These are phyloP conservation scores for Backusella psychrophila DNA, from an alignment of 192 early-diverging fungal species.

Conservation along the genomic window DNA sequence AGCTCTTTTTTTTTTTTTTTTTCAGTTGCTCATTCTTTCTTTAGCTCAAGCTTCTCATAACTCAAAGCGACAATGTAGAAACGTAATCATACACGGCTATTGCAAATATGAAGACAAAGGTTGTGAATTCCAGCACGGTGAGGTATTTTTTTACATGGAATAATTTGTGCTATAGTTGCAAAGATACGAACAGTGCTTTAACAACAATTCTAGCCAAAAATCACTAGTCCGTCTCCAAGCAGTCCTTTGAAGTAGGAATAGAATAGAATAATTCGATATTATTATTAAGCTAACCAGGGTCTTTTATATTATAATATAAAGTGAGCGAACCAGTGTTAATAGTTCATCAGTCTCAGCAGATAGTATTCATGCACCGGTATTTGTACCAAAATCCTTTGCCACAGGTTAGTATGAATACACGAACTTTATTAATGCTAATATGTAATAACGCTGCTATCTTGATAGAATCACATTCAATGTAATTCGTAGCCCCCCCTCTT, in stretches of 20 bases:
- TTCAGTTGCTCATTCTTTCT: background rate
- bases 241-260: slow-evolving; percentile 1
- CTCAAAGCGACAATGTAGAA: slow-evolving; percentile 55
- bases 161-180: background rate
- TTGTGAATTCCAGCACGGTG: slow-evolving; percentile 77
- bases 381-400: slow-evolving; percentile 45
- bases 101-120: slow-evolving; percentile 78
- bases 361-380: slow-evolving; percentile 50
- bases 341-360: slow-evolving; percentile 44
- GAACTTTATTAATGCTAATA: background rate
- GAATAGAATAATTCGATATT: background rate
- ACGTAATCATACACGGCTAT: slow-evolving; percentile 75
- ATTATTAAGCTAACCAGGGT: background rate
- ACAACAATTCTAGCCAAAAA: background rate
- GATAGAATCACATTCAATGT: slow-evolving; percentile 1
- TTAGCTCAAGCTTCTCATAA: background rate
- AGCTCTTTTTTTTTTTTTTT: background rate
- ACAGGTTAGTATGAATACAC: background rate
- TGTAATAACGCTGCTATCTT: background rate
- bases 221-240: background rate
- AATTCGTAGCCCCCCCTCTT: background rate
- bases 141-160: slow-evolving; percentile 25
- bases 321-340: background rate
- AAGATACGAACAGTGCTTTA: background rate
- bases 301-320: slow-evolving; percentile 1